Evolutionary conservation across 805 yeast genomes (phyloP), one percentile per base, ranked within the genome.

Genomic region (Schizosaccharomyces lindneri): DNA sequence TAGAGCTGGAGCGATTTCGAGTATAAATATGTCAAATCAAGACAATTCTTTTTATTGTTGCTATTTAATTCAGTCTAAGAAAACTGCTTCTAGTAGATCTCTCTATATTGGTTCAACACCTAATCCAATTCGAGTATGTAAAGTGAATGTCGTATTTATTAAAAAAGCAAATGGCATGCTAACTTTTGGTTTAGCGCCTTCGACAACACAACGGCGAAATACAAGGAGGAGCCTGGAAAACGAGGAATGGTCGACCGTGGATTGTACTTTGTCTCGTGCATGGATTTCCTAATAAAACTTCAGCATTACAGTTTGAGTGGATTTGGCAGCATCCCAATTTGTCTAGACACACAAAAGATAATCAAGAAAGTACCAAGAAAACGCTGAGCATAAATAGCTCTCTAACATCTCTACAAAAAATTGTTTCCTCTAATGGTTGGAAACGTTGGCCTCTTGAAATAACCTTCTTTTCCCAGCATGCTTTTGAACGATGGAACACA

Each of bases 101-200:
- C 81, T 82, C 66, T 86, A 86, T 67, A 78, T 86, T 3, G 95
- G 95, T 0, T 85, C 94, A 0, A 84, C 94, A 0, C 90, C 93
- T 1, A 79, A 85, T 66, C 94, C 94, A 0, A 68, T 73, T 11
- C 68, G 82, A 65, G 75, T 72, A 64, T 48, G 73, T 63, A 17
- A 13, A 36, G 7, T 11, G 11, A 36, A 6, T 36, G 9, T 36
- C 41, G 11, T 11, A 36, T 36, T 6, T 13, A 11, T 11, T 36
- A 15, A 36, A 9, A 13, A 5, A 11, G 7, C 41, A 11, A 36
- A 11, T 31, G 13, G 15, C 4, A 13, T 9, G 11, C 11, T 29
- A 21, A 9, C 48, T 19, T 29, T 46, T 13, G 24, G 15, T n/a
- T 60, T 66, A 78, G 65, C 70, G 95, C 60, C 73, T 87, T 2